phyloP scores from a whole-genome alignment of 1,139 yeast species.

The Blastobotrys serpentis region DNA sequence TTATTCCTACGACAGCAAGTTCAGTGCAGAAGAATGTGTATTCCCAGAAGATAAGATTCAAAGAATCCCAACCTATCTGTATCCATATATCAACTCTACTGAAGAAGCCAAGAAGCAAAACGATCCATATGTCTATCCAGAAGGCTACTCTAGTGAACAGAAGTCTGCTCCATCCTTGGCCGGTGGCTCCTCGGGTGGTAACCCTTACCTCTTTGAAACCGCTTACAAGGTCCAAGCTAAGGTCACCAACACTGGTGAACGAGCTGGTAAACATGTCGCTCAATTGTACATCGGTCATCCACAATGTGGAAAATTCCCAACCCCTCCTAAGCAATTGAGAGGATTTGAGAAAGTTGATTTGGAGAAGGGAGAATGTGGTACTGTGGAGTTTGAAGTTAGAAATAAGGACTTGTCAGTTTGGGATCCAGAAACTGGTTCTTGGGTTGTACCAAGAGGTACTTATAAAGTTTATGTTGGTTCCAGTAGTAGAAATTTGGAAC shows the following conservation, averaged over 20 bases:
- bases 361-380: slow-evolving; percentile 45
- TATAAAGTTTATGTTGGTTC: slow-evolving; percentile 55
- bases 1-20: slow-evolving; percentile 38
- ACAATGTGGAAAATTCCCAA: slow-evolving; percentile 37
- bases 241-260: slow-evolving; percentile 52
- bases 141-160: slow-evolving; percentile 48
- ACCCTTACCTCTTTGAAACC: slow-evolving; percentile 46
- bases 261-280: slow-evolving; percentile 53
- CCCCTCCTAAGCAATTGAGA: slow-evolving; percentile 54
- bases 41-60: slow-evolving; percentile 42
- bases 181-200: slow-evolving; percentile 61
- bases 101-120: slow-evolving; percentile 22
- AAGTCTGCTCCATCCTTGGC: slow-evolving; percentile 45
- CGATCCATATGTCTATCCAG: slow-evolving; percentile 51
- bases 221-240: slow-evolving; percentile 51
- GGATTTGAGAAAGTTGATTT: slow-evolving; percentile 60
- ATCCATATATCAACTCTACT: slow-evolving; percentile 32
- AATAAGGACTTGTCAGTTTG: slow-evolving; percentile 60
- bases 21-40: slow-evolving; percentile 36
- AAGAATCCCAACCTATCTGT: slow-evolving; percentile 27
- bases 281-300: slow-evolving; percentile 62
- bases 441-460: slow-evolving; percentile 60
- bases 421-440: slow-evolving; percentile 58
- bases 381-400: slow-evolving; percentile 47
- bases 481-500: slow-evolving; percentile 52